Percentiles rank a stretch among this genome's conserved stretches.
Conservation (phyloP, 805 yeast genomes). For the Saccharomyces paradoxus region DNA sequence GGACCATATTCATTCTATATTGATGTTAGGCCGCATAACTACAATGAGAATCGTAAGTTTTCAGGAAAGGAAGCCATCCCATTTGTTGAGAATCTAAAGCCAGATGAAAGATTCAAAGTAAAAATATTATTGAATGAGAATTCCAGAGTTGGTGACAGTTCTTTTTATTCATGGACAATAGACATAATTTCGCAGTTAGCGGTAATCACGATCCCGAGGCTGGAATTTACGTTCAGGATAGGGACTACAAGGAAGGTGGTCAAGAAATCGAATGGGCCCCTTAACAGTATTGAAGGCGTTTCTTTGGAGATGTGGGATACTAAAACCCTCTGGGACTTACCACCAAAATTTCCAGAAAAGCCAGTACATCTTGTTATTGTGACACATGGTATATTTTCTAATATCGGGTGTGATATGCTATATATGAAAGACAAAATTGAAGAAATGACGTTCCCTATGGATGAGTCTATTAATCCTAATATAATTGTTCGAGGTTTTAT, state of each 20-base stretch:
- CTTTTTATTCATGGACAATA: conserved; percentile 59
- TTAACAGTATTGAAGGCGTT: conserved; percentile 4
- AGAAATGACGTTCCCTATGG: conserved; percentile 17
- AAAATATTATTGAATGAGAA: conserved; percentile 42
- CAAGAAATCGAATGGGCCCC: background rate
- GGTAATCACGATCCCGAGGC: conserved; percentile 59
- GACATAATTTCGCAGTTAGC: conserved; percentile 77
- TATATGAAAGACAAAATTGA: conserved; percentile 78
- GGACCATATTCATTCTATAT: conserved; percentile 86
- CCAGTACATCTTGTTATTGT: conserved; percentile 79
- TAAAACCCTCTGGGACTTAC: conserved; percentile 65
- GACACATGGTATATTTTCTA: conserved; percentile 91
- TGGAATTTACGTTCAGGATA: conserved; percentile 56
- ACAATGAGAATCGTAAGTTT: conserved; percentile 40
- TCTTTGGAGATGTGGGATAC: conserved; percentile 44
- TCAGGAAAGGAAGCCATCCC: conserved; percentile 34
- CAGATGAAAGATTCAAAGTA: conserved; percentile 61
- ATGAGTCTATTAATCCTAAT: conserved; percentile 34
- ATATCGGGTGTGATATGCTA: conserved; percentile 82
- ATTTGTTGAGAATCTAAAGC: conserved; percentile 51
- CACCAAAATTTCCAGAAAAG: conserved; percentile 39
- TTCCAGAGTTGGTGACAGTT: conserved; percentile 17
- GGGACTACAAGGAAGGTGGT: conserved; percentile 35
- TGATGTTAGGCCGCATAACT: conserved; percentile 67
- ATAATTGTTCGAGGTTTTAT: conserved; percentile 74